Evolutionary conservation across 2,329 filamentous ascomycete species (phyloP).

Genomic region (Tolypocladium sp.): DNA sequence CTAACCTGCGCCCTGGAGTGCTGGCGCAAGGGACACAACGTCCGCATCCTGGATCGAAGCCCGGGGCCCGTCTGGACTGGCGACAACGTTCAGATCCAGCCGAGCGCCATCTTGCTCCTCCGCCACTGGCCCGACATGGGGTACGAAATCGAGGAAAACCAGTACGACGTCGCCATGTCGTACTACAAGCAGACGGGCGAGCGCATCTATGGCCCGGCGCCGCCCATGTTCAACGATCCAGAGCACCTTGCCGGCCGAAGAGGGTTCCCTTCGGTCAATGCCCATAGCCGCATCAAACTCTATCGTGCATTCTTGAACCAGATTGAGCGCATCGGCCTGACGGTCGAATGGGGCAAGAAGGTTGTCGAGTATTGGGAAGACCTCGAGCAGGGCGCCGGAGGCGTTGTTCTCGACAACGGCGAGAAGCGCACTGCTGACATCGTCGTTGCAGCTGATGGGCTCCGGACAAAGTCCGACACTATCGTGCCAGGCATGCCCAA

Average conservation of each 20-base stretch:
- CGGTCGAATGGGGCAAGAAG: too few relatives aligned
- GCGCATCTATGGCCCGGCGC: slow-evolving; percentile 1
- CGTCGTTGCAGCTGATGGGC: too few relatives aligned
- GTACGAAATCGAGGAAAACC: not conserved
- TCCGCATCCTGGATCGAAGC: slow-evolving; percentile 7
- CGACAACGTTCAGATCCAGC: slow-evolving; percentile 3
- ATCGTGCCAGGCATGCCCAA: too few relatives aligned
- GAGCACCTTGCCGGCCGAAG: not conserved
- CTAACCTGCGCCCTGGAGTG: slow-evolving; percentile 7
- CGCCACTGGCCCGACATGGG: slow-evolving; percentile 6
- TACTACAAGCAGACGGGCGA: slow-evolving; percentile 1
- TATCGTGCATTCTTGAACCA: too few relatives aligned
- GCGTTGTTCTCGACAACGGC: too few relatives aligned
- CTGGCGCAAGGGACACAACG: slow-evolving; percentile 8
- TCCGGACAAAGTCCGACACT: too few relatives aligned
- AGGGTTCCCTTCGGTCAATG: too few relatives aligned
- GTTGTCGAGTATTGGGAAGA: too few relatives aligned
- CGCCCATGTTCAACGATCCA: slow-evolving; percentile 1
- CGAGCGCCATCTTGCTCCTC: not conserved
- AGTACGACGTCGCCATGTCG: not conserved
- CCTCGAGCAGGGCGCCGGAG: too few relatives aligned
- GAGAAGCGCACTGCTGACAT: too few relatives aligned
- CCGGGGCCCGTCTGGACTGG: not conserved
- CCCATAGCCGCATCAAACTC: too few relatives aligned
- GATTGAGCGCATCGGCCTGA: too few relatives aligned